Base-by-base conservation (phyloP, 306 rosid genomes). In the Psophocarpus tetragonolobus region DNA sequence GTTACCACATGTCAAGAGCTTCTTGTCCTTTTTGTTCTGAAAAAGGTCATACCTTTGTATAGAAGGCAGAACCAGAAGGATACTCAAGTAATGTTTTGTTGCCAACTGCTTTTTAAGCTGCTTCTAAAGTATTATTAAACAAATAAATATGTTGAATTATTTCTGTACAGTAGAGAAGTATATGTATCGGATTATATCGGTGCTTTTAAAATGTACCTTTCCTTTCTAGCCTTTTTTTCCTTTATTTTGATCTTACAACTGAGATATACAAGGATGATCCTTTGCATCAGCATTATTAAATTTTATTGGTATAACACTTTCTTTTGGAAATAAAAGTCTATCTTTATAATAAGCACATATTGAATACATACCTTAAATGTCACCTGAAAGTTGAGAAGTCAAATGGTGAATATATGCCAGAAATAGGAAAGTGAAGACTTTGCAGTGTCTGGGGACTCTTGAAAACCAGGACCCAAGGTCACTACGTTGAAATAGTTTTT, bases 1-100 rank as follows among this genome's bases (percentile, higher is more conserved):
- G 80, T 74, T 50, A 80, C 82, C 51, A 80, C 83, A 26, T 82
- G 85, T 77, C 61, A 78, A 75, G 79, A 79, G 74, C 86, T 82
- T 71, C 80, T 30, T 33, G 68, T 84, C 90, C 87, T 89, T 81
- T 67, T 81, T 80, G 79, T 87, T 84, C 77, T 86, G 83, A 68
- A 82, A 82, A 76, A 72, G 62, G 85, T 69, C 82, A 74, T 80
- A 74, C 80, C 88, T 75, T n/a, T 92, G 97, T 92, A 95, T 89
- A 92, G 96, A 85, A 87, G 85, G 87, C 85, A 86, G 89, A 86
- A 84, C 90, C 45, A 78, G 89, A 87, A 85, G 86, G 90, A 89
- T 87, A 68, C 82, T 83, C 84, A 77, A 79, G 81, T 87, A 78
- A 77, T 82, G 83, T 76, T 76, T 80, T 84, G 89, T 85, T 85